Base-by-base conservation (phyloP, 768 basidiomycete genomes). In the Amyloporia xantha region DNA sequence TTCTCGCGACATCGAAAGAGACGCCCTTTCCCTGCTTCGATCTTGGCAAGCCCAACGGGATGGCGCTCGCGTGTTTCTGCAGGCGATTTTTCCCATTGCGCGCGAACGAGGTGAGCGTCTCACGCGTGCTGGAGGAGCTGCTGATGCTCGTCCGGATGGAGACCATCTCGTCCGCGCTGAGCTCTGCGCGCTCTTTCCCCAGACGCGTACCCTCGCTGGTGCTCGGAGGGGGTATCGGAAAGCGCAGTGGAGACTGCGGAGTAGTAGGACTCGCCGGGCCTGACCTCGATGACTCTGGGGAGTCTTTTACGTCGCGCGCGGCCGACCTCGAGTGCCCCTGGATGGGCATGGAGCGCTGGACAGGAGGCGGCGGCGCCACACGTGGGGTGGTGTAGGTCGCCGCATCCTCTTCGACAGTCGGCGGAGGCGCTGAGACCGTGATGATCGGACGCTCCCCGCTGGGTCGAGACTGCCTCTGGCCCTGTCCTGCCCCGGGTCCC, bases 361-460 rank as follows among this genome's bases (percentile, higher is more conserved):
- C 37, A 9, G 52, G 37, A 3, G 55, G 50, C 1, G 24, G 30
- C 4, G 56, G 52, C 10, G 52, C 45, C 12, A 48, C 47, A n/a
- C 53, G 56, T 2, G 53, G 53, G 2, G 52, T 40, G 26, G 45
- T 46, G 50, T 51, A 53, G 6, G 35, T 23, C 2, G 36, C 43
- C 7, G 17, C 37, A 1, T 28, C 19, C 20, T 52, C 53, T 15
- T 54, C 43, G 27, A 35, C 39, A 19, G 39, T 50, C 30, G 41
- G 51, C 6, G 59, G 59, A 23, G 62, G 60, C 5, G 57, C 52
- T 12, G 62, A 63, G 11, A 63, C 56, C 2, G 62, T 63, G 51
- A 63, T 63, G 30, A 57, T 56, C 2, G 60, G 62, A 5, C 52
- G 55, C 4, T 47, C 30, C 21, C 40, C 38, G n/a, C 23, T 51